Base-by-base conservation (phyloP, 2,329 filamentous ascomycete species). In the Aspergillus fumigatus region DNA sequence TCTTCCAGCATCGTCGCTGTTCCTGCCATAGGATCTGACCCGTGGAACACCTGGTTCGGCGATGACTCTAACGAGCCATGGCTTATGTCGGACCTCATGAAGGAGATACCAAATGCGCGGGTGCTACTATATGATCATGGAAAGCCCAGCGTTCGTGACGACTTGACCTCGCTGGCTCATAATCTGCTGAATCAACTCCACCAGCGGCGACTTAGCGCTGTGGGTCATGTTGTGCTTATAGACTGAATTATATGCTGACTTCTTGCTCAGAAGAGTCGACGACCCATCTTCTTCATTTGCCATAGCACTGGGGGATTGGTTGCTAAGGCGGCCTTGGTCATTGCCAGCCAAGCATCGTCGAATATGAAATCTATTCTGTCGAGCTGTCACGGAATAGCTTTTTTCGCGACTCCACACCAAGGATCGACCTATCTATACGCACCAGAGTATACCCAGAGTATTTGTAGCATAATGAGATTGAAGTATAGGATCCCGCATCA, bases 401-500 rank as follows among this genome's bases (percentile, higher is more conserved):
- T 87, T 82, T 85, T 65, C 78, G 83, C 84, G 60, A 73, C 84
- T 1, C 84, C 84, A 0, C 84, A 87, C 62, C 82, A 83, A 19
- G 84, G 84, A 2, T 86, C 84, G 0, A 86, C 80, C 47, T 86
- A 86, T 64, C 76, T 87, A 60, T 84, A 83, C 1, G 84, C 84
- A 74, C 75, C 75, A 0, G 79, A 80, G 47, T 77, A 86, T n/a
- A 77, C 79, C 10, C 67, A 76, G 17, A 83, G 82, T 63, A 84
- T 87, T 27, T 77, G 79, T 51, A 70, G 68, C 3, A 64, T 86
- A 4, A 74, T 87, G 5, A 78, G 79, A 45, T 71, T 86, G 0
- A 76, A 82, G 9, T 67, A 72, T 14, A 77, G 82, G 0, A 71
- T 86, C 5, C 83, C 83, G 0, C 65, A 67, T 1, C 79, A 79